Evolutionary conservation across 495 filamentous ascomycete genomes (phyloP), one percentile per base, ranked within the genome.

Genomic region (Pseudevernia furfuracea): DNA sequence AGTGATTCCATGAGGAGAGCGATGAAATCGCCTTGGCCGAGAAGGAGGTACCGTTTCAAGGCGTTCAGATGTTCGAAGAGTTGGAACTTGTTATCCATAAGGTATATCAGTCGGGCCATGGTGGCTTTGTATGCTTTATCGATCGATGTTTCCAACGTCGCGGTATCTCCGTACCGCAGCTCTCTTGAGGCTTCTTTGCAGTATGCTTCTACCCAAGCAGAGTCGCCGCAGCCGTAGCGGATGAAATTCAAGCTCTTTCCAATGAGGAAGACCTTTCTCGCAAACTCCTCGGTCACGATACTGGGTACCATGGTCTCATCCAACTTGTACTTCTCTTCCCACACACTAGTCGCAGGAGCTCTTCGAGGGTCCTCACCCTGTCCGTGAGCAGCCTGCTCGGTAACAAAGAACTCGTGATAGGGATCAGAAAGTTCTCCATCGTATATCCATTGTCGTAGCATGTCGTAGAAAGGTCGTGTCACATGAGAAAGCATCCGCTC

Each of bases 231-330:
- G 66, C 89, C 90, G 75, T 96, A 89, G 44, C 93, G 89, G 74
- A 97, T 97, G 76, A 99, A 99, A 75, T 99, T 99, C 32, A 99
- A 78, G 17, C 91, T 95, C 74, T 99, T 99, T 41, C 95, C 95
- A 68, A 97, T 99, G 14, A 97, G 78, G 68, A 97, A 97, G 28
- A 97, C 88, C 70, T 96, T 96, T 62, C 94, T 88, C 0, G 94
- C 90, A 76, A 97, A 97, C 38, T 96, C 90, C 59, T 86, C 82
- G 6, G 89, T 92, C 55, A 97, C 89, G 66, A 99, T 96, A 41
- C 86, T 90, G 9, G 95, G 95, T 25, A 96, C 85, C 87, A 97
- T 93, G 19, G 82, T 77, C 63, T 89, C 83, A 66, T 89, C 85
- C 49, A 97, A 79, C 71, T 88, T 87, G 78, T 97, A 99, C 71